Evolutionary conservation across 2,329 filamentous ascomycete species (phyloP).

Genomic region (Fusarium setosum): DNA sequence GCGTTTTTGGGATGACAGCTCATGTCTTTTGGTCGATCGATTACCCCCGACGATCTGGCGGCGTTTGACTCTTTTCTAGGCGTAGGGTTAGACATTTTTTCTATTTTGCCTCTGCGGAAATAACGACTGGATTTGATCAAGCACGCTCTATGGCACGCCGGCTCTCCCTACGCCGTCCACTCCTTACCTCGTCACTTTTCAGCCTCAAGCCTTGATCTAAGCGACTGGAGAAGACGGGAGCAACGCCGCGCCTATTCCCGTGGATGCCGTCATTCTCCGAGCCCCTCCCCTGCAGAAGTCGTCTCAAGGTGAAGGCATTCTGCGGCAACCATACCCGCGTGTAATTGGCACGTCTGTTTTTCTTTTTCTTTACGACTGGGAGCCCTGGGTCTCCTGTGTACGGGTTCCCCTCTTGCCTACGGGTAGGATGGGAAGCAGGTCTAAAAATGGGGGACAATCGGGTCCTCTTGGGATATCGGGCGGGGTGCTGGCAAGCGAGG

Average conservation of each 20-base stretch:
- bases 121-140: slow-evolving; percentile 47
- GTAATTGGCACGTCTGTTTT: slow-evolving; percentile 38
- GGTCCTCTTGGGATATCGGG: slow-evolving; percentile 37
- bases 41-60: slow-evolving; percentile 47
- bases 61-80: slow-evolving; percentile 51
- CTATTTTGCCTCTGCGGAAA: slow-evolving; percentile 42
- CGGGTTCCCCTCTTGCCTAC: slow-evolving; percentile 24
- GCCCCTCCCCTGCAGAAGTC: slow-evolving; percentile 6
- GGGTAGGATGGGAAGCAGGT: slow-evolving; percentile 15
- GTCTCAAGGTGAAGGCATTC: slow-evolving; percentile 13
- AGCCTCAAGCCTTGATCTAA: slow-evolving; percentile 42
- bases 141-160: slow-evolving; percentile 40
- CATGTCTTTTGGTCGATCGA: slow-evolving; percentile 50
- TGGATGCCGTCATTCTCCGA: slow-evolving; percentile 13
- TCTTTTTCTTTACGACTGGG: slow-evolving; percentile 33
- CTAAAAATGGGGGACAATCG: slow-evolving; percentile 35
- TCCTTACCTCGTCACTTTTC: slow-evolving; percentile 49
- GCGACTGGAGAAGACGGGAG: slow-evolving; percentile 39
- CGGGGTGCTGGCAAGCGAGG: slow-evolving; percentile 30
- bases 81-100: slow-evolving; percentile 50
- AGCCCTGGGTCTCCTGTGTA: slow-evolving; percentile 40
- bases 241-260: slow-evolving; percentile 24
- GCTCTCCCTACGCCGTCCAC: slow-evolving; percentile 52
- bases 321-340: slow-evolving; percentile 30
- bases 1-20: slow-evolving; percentile 56